Percentiles rank a stretch among this genome's conserved stretches.
Evolutionary conservation across 306 rosid species (phyloP).

Genomic region (Lotus japonicus): DNA sequence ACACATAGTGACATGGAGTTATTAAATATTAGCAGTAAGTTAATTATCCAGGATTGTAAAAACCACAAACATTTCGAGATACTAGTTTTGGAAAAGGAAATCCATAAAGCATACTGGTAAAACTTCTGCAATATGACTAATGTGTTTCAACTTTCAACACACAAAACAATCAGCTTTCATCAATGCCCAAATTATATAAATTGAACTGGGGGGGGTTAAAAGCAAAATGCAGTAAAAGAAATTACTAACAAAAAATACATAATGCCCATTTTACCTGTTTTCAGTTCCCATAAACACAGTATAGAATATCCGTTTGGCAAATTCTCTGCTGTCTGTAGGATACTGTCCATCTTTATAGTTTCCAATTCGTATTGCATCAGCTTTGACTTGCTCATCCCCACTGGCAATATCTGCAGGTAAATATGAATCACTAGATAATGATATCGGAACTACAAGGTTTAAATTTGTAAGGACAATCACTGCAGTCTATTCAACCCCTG

Average conservation of each 20-base stretch:
- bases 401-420: conserved; percentile 65
- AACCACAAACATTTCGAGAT: conserved; percentile 10
- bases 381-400: conserved; percentile 89
- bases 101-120: background rate
- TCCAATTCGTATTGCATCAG: conserved; percentile 86
- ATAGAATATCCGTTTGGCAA: conserved; percentile 80
- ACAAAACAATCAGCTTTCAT: background rate
- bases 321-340: conserved; percentile 89
- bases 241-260: background rate
- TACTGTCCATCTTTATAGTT: conserved; percentile 73
- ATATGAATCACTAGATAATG: conserved; percentile 17
- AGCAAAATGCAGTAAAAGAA: background rate
- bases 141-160: background rate
- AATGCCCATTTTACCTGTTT: conserved; percentile 49
- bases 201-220: background rate
- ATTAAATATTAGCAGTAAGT: background rate
- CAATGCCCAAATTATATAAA: background rate
- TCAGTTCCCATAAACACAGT: conserved; percentile 95
- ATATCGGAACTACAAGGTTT: background rate
- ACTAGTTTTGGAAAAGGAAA: background rate
- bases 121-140: background rate
- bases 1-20: background rate
- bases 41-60: background rate
- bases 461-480: background rate
- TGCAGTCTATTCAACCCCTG: background rate